Evolutionary conservation across 768 basidiomycete genomes (phyloP).

Genomic region (Phylloporus scabripes): DNA sequence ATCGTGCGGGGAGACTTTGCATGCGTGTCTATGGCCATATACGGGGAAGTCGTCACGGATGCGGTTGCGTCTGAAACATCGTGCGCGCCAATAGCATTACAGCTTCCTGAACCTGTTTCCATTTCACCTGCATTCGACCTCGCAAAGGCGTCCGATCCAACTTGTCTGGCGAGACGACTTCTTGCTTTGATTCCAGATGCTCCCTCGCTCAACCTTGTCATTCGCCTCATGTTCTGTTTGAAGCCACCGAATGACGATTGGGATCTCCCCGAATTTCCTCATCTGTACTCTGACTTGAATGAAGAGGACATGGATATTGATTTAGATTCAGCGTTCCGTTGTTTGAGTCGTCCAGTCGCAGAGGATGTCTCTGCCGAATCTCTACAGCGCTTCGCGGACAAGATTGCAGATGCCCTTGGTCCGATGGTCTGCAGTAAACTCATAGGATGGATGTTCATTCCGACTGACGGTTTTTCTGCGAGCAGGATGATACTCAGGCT

Average conservation of each 20-base stretch:
- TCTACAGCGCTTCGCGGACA: slow-evolving; percentile 50
- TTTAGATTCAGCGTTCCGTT: slow-evolving; percentile 50
- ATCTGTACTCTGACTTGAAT: slow-evolving; percentile 58
- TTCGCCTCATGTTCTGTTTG: slow-evolving; percentile 72
- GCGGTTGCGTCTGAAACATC: slow-evolving; percentile 28
- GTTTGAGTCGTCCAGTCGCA: slow-evolving; percentile 52
- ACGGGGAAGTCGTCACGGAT: slow-evolving; percentile 52
- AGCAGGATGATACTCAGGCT: slow-evolving; percentile 50
- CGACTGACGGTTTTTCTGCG: slow-evolving; percentile 4
- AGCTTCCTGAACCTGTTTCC: slow-evolving; percentile 29
- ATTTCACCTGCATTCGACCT: slow-evolving; percentile 55
- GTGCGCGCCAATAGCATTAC: slow-evolving; percentile 42
- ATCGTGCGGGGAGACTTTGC: slow-evolving; percentile 74
- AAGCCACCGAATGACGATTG: slow-evolving; percentile 78
- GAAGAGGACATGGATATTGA: slow-evolving; percentile 48
- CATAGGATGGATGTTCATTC: background rate
- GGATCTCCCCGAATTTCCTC: slow-evolving; percentile 70
- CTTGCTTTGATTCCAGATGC: slow-evolving; percentile 56
- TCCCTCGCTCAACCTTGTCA: slow-evolving; percentile 58
- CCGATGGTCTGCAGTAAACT: slow-evolving; percentile 43
- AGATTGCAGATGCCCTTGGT: slow-evolving; percentile 49
- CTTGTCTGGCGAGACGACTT: slow-evolving; percentile 54
- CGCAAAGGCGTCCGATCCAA: slow-evolving; percentile 55
- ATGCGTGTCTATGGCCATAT: slow-evolving; percentile 47
- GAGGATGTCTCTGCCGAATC: slow-evolving; percentile 49